Evolutionary conservation across 2,329 filamentous ascomycete species (phyloP).

Genomic region (Trichoderma sp.): DNA sequence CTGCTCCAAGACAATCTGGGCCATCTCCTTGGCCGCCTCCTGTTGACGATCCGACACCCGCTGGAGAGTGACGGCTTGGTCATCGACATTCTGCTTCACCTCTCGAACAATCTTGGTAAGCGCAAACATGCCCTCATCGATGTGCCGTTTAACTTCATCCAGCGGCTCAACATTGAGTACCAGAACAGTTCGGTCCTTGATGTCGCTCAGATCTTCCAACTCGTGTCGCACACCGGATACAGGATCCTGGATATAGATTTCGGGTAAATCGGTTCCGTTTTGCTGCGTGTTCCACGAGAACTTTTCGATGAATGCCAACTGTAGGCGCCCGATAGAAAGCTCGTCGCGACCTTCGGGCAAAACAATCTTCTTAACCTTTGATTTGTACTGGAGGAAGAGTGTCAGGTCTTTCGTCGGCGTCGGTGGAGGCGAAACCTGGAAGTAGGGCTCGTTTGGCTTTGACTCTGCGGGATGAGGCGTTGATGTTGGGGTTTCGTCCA

Average conservation of each 20-base stretch:
- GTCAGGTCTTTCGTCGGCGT: constrained; percentile 79
- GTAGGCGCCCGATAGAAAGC: constrained; percentile 80
- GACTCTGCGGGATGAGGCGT: constrained; percentile 38
- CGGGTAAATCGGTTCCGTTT: constrained; percentile 86
- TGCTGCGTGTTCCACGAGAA: constrained; percentile 98
- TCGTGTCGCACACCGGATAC: constrained; percentile 96
- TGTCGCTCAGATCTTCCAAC: constrained; percentile 85
- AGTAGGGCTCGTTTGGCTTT: constrained; percentile 47
- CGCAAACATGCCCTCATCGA: constrained; percentile 84
- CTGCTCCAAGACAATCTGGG: constrained; percentile 33
- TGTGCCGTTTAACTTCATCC: constrained; percentile 93
- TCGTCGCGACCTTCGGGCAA: constrained; percentile 79
- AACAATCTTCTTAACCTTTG: constrained; percentile 94
- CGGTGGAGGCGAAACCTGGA: constrained; percentile 61
- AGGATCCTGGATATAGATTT: constrained; percentile 97
- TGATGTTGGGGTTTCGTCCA: constrained; percentile 23
- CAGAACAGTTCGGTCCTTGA: constrained; percentile 93
- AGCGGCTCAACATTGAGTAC: constrained; percentile 89
- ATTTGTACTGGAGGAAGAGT: constrained; percentile 93
- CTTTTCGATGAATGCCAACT: constrained; percentile 97
- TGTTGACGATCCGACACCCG: constrained; percentile 87
- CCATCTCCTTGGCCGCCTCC: constrained; percentile 83
- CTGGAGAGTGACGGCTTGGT: constrained; percentile 78
- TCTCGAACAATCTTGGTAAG: constrained; percentile 81
- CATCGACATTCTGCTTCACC: constrained; percentile 77